A percentile compares a stretch with the other conserved stretches of the same genome.
Evolutionary conservation across 2,329 filamentous ascomycete species (phyloP).

Genomic region (Zymoseptoria pseudotritici): DNA sequence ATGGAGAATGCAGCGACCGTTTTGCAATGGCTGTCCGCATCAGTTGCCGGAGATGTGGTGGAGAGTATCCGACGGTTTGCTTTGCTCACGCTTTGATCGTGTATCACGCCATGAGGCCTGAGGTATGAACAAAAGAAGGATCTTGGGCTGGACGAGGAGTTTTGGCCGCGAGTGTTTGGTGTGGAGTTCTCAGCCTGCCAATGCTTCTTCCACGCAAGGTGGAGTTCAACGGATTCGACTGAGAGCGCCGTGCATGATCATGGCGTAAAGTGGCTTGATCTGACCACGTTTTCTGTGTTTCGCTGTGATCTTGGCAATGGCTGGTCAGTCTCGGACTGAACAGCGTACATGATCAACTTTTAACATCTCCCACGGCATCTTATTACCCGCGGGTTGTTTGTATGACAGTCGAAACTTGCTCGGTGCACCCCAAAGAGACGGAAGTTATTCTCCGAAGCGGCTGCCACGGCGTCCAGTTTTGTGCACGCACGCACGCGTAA

Average conservation of each 20-base stretch:
- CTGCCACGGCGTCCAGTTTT: neutral
- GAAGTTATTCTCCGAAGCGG: neutral
- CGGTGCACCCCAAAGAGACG: neutral
- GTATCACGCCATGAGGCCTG: neutral
- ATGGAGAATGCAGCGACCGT: neutral
- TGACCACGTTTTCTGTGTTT: neutral
- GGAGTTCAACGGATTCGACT: neutral
- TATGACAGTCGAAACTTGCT: neutral
- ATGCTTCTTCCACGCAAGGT: neutral
- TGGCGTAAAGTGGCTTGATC: neutral
- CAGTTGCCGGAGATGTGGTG: neutral
- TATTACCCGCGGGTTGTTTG: neutral
- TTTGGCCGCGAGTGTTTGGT: neutral
- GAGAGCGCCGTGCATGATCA: neutral
- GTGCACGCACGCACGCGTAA: neutral
- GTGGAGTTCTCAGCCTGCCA: neutral
- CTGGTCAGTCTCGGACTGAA: neutral
- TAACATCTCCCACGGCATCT: neutral
- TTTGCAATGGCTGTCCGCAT: neutral
- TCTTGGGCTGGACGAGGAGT: neutral
- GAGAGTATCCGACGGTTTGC: neutral
- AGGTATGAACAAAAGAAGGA: neutral
- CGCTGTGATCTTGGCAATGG: neutral
- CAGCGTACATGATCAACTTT: neutral
- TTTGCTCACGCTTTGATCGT: neutral